Conservation (phyloP, 2,329 filamentous ascomycete species). For the Fusarium penzigii region DNA sequence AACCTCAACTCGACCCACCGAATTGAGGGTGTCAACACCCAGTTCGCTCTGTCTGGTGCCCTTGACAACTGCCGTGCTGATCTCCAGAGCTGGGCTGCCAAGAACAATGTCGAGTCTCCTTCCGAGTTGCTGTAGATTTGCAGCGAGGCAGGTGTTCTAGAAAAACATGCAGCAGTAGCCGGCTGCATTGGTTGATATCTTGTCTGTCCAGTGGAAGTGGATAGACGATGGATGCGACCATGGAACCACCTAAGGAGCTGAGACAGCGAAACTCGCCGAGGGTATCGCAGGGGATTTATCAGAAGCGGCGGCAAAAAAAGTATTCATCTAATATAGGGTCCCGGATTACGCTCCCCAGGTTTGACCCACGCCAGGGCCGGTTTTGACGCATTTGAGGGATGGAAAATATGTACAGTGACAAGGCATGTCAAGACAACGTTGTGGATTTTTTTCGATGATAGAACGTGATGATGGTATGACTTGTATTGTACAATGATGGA, state of each 20-base stretch:
- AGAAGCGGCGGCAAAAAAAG: constrained; percentile 6
- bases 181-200: not conserved
- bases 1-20: constrained; percentile 90
- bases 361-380: constrained; percentile 18
- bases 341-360: constrained; percentile 27
- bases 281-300: not conserved
- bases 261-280: not conserved
- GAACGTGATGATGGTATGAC: not conserved
- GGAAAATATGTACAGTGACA: constrained; percentile 15
- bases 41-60: constrained; percentile 70
- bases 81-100: constrained; percentile 37
- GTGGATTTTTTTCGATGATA: not conserved
- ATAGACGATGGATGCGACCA: too few species aligned
- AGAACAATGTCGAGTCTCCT: constrained; percentile 38
- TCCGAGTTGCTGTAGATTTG: constrained; percentile 29
- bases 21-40: constrained; percentile 71
- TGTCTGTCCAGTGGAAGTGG: too few species aligned
- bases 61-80: constrained; percentile 40
- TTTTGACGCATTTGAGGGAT: constrained; percentile 25
- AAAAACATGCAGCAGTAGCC: not conserved
- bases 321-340: constrained; percentile 23
- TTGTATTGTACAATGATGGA: not conserved
- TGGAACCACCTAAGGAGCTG: not conserved
- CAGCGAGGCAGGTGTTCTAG: not conserved
- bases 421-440: not conserved